phyloP scores from a whole-genome alignment of 2,329 filamentous ascomycete species.

The Pseudodiploospora longispora region DNA sequence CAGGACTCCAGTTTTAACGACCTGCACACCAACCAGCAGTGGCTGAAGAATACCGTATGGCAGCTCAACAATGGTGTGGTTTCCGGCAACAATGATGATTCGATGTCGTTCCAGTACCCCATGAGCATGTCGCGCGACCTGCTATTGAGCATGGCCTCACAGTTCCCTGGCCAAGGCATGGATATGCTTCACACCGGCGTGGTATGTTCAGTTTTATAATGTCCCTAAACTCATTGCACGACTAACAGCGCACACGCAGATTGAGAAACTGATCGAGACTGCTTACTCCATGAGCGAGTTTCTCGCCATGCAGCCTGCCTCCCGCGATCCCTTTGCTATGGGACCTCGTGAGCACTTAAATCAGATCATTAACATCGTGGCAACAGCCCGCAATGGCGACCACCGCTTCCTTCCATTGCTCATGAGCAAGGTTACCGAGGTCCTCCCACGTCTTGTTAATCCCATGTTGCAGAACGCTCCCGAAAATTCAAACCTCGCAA shows the following conservation, averaged over 20 bases:
- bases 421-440: constrained; percentile 65
- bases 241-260: constrained; percentile 29
- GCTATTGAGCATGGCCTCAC: constrained; percentile 56
- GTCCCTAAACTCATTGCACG: not conserved
- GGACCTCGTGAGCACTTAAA: constrained; percentile 68
- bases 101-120: constrained; percentile 55
- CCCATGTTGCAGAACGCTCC: constrained; percentile 53
- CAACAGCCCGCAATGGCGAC: constrained; percentile 64
- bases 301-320: constrained; percentile 55
- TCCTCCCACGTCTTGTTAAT: constrained; percentile 54
- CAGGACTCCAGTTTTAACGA: constrained; percentile 48
- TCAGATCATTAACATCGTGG: constrained; percentile 59
- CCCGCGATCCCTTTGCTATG: constrained; percentile 53
- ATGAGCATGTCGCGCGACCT: constrained; percentile 56
- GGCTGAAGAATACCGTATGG: constrained; percentile 58
- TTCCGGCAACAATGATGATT: constrained; percentile 36
- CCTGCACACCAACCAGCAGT: constrained; percentile 51
- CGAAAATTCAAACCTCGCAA: constrained; percentile 43
- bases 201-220: constrained; percentile 36
- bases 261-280: constrained; percentile 75
- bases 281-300: constrained; percentile 66
- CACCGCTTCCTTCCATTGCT: constrained; percentile 71
- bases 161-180: constrained; percentile 64
- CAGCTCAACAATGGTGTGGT: constrained; percentile 50
- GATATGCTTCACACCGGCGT: constrained; percentile 68